phyloP scores from a whole-genome alignment of 805 yeast species.

The Wickerhamomyces silvicola region DNA sequence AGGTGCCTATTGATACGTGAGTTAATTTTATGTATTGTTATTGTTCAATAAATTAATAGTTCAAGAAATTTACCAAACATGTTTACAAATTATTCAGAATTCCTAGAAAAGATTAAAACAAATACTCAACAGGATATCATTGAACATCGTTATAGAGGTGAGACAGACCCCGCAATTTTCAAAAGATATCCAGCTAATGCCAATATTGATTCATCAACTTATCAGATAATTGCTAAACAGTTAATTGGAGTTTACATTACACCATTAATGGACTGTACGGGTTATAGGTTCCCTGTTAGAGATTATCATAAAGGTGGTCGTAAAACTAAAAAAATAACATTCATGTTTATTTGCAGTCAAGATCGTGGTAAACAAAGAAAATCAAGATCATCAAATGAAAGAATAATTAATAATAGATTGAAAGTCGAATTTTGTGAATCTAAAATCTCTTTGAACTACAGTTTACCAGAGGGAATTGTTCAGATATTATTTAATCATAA shows the following conservation, averaged over 20 bases:
- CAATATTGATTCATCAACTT: conserved; percentile 26
- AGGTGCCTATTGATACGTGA: conserved; percentile 7
- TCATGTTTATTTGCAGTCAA: conserved; percentile 41
- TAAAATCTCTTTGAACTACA: conserved; percentile 32
- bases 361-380: conserved; percentile 36
- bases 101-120: conserved; percentile 26
- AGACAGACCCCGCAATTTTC: conserved; percentile 25
- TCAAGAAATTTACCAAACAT: conserved; percentile 17
- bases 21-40: neutral
- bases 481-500: conserved; percentile 33
- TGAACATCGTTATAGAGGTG: conserved; percentile 30
- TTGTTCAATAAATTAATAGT: conserved; percentile 2
- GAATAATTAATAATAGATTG: conserved; percentile 32
- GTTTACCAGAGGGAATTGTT: conserved; percentile 30
- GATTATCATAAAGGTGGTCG: conserved; percentile 40
- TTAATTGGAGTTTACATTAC: conserved; percentile 30
- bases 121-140: conserved; percentile 30
- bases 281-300: conserved; percentile 37
- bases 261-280: conserved; percentile 36
- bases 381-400: conserved; percentile 33
- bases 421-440: conserved; percentile 37
- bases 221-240: conserved; percentile 28
- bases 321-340: conserved; percentile 33
- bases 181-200: conserved; percentile 26
- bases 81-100: conserved; percentile 27